phyloP scores from a whole-genome alignment of 108 stramenopile species.

The Bacterosira constricta region DNA sequence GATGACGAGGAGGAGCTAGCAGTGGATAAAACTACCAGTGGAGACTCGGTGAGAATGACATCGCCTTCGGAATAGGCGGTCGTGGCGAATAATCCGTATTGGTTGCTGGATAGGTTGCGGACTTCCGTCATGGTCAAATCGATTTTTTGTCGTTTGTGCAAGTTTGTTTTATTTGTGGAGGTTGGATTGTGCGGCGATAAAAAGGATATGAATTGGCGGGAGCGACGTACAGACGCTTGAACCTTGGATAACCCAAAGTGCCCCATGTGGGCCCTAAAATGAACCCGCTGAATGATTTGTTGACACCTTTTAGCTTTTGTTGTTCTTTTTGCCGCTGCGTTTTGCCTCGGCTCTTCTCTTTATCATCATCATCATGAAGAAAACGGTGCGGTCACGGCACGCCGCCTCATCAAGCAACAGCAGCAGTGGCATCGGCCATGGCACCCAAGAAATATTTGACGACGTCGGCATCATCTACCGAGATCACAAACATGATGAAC shows the following conservation, averaged over 20 bases:
- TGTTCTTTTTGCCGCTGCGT: too few species aligned
- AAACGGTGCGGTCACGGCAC: background rate
- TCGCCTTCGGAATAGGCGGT: conserved; percentile 63
- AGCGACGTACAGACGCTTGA: too few species aligned
- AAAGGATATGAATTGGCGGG: too few species aligned
- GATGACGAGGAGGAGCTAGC: conserved; percentile 1
- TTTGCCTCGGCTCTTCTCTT: too few species aligned
- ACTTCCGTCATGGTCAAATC: conserved; percentile 82
- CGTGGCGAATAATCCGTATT: conserved; percentile 72
- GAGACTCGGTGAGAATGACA: conserved; percentile 67
- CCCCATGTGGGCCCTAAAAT: too few species aligned
- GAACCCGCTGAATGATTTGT: too few species aligned
- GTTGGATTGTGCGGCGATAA: too few species aligned
- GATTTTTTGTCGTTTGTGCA: too few species aligned
- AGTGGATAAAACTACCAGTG: conserved; percentile 52
- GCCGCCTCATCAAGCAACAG: background rate
- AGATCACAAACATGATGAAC: background rate
- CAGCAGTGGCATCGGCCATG: background rate
- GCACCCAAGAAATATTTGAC: background rate
- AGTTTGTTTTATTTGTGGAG: too few species aligned
- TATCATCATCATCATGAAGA: too few species aligned
- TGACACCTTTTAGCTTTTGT: too few species aligned
- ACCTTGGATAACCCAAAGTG: too few species aligned
- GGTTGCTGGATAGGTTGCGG: conserved; percentile 27
- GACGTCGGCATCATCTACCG: background rate